Conservation (phyloP, 139 green algal species). For the Marvania coccoides region DNA sequence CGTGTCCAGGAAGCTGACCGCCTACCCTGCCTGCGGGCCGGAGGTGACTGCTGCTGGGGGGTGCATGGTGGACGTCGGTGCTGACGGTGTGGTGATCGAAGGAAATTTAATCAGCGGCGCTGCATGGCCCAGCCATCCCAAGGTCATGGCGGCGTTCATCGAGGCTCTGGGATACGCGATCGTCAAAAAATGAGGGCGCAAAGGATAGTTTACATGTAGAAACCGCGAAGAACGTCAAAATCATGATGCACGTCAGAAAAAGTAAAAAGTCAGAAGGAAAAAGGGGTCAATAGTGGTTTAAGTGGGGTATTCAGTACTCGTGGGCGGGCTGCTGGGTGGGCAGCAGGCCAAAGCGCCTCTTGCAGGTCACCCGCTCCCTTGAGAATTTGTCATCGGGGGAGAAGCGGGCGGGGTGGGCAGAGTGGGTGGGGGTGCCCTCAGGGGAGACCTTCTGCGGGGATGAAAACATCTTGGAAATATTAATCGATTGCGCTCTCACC, state of each 20-base stretch:
- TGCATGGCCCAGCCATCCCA: slow-evolving; percentile 19
- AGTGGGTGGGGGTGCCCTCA: slow-evolving; percentile 73
- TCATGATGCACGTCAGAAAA: no score
- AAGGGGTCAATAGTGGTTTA: no score
- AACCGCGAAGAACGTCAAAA: no score
- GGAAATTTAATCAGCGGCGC: slow-evolving; percentile 12
- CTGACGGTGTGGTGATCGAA: slow-evolving; percentile 9
- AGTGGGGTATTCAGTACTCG: slow-evolving; percentile 45
- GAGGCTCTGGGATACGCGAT: slow-evolving; percentile 13
- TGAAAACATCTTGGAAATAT: background rate
- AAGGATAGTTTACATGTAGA: no score
- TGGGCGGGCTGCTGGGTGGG: slow-evolving; percentile 71
- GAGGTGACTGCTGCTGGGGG: slow-evolving; percentile 8
- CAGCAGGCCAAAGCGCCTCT: slow-evolving; percentile 91
- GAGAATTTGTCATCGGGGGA: slow-evolving; percentile 98
- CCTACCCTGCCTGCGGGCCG: slow-evolving; percentile 14
- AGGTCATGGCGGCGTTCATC: slow-evolving; percentile 8
- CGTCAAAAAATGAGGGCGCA: no score
- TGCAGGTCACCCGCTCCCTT: slow-evolving; percentile 81
- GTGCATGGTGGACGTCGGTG: background rate
- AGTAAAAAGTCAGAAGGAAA: no score
- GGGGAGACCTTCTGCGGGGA: slow-evolving; percentile 68
- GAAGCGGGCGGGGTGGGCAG: slow-evolving; percentile 89
- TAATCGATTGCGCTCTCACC: background rate
- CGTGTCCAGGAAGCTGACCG: slow-evolving; percentile 4